Conservation (phyloP, 192 early-diverging fungal genomes). For the Piromyces sp. region DNA sequence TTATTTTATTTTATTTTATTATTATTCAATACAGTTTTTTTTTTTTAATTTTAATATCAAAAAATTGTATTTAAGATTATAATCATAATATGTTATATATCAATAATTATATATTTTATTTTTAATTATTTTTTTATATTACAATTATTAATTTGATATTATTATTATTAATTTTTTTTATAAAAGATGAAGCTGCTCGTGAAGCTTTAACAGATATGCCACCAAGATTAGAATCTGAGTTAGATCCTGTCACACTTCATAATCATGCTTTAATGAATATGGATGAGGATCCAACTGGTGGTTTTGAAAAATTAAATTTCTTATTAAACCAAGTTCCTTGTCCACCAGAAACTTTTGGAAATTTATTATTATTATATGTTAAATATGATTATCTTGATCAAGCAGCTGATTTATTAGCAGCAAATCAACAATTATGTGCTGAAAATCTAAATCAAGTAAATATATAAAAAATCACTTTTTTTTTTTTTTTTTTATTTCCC, state of each 20-base stretch:
- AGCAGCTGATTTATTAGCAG: conserved; percentile 41
- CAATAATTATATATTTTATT: too few relatives aligned
- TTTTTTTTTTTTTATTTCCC: too few relatives aligned
- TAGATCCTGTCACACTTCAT: conserved; percentile 44
- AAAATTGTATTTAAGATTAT: too few relatives aligned
- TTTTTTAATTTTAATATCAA: too few relatives aligned
- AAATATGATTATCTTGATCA: conserved; percentile 39
- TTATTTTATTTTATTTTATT: not conserved
- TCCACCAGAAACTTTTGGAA: conserved; percentile 43
- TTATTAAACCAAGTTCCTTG: conserved; percentile 31
- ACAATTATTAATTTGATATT: too few relatives aligned
- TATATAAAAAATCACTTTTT: too few relatives aligned
- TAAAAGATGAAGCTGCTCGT: conserved; percentile 29
- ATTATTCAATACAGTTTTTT: too few relatives aligned
- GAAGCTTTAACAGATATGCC: conserved; percentile 51
- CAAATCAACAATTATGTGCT: conserved; percentile 15
- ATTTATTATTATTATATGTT: conserved; percentile 35
- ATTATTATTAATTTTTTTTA: not conserved
- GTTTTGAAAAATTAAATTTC: conserved; percentile 43
- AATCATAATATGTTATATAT: too few relatives aligned
- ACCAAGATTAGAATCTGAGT: conserved; percentile 36
- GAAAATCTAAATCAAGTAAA: conserved; percentile 15
- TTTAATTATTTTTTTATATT: too few relatives aligned
- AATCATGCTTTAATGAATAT: conserved; percentile 44
- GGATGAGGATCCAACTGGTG: conserved; percentile 36